A percentile compares a stretch with the other conserved stretches of the same genome.
Conservation (phyloP, 73 alveolate genomes). For the Diophrys sp. region DNA sequence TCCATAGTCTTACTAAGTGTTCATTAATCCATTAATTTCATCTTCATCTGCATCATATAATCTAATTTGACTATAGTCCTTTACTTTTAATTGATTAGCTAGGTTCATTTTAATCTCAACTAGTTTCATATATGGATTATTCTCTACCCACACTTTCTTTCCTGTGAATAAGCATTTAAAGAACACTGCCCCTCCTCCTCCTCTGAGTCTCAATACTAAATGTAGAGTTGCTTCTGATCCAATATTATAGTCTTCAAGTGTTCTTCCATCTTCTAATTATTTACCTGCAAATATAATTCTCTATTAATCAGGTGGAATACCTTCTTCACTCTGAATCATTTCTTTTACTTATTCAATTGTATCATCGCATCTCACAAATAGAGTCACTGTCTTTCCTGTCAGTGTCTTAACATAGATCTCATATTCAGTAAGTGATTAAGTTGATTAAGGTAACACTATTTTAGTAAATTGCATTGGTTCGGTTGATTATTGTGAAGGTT, state of each 20-base stretch:
- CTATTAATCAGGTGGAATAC: slow-evolving; percentile 39
- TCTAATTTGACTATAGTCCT: not conserved
- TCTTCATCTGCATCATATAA: slow-evolving; percentile 7
- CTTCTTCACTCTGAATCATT: slow-evolving; percentile 26
- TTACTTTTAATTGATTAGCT: not conserved
- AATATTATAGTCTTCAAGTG: slow-evolving; percentile 17
- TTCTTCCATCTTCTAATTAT: slow-evolving; percentile 15
- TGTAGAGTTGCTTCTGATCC: slow-evolving; percentile 9
- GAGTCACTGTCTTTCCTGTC: slow-evolving; percentile 31
- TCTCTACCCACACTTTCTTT: slow-evolving; percentile 4
- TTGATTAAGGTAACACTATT: no score
- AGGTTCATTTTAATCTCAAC: not conserved
- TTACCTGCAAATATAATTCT: slow-evolving; percentile 40
- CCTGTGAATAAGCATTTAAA: slow-evolving; percentile 1
- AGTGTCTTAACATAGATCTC: slow-evolving; percentile 18
- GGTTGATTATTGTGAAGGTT: not conserved
- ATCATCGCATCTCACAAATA: slow-evolving; percentile 5
- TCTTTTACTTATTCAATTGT: slow-evolving; percentile 3
- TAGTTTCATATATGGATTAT: not conserved
- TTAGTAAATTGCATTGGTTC: slow-evolving; percentile 3
- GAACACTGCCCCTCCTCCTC: slow-evolving; percentile 25
- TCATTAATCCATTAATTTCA: not conserved
- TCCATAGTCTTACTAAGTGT: not conserved
- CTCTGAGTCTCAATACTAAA: slow-evolving; percentile 35
- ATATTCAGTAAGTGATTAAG: not conserved